phyloP scores from a whole-genome alignment of 2,329 filamentous ascomycete species.

The Nemania serpens region DNA sequence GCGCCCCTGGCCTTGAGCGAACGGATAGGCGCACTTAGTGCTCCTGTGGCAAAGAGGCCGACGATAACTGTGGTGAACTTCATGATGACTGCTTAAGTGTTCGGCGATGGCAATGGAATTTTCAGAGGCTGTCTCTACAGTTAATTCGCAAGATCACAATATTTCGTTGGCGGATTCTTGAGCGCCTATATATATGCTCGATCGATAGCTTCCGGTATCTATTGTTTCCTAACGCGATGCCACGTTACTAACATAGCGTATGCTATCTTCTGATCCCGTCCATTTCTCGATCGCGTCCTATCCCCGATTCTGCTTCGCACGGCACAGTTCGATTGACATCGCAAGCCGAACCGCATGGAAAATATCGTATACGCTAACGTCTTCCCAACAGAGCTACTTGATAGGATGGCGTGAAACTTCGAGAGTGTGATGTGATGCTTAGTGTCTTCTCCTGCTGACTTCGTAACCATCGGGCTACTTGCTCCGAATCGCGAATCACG shows the following conservation, averaged over 20 bases:
- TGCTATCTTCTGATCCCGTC: background rate
- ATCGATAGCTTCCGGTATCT: background rate
- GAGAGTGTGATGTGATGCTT: background rate
- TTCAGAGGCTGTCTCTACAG: background rate
- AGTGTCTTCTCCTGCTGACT: background rate
- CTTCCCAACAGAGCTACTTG: background rate
- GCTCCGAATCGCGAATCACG: background rate
- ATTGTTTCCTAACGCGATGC: background rate
- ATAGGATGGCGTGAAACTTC: background rate
- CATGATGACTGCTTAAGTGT: constrained; percentile 3
- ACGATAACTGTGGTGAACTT: constrained; percentile 8
- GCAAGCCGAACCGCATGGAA: too few relatives aligned
- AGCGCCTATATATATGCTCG: constrained; percentile 3
- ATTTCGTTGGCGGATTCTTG: background rate
- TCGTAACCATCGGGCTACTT: background rate
- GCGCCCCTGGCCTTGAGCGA: background rate
- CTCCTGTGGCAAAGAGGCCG: constrained; percentile 3
- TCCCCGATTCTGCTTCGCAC: background rate
- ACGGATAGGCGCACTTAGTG: constrained; percentile 6
- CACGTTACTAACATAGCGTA: background rate
- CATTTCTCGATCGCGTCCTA: background rate
- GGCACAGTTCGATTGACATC: background rate
- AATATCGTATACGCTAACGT: background rate
- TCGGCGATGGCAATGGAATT: background rate
- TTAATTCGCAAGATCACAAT: background rate